Evolutionary conservation across 2,329 filamentous ascomycete genomes (phyloP).

Genomic region (Phialophora verrucosa): DNA sequence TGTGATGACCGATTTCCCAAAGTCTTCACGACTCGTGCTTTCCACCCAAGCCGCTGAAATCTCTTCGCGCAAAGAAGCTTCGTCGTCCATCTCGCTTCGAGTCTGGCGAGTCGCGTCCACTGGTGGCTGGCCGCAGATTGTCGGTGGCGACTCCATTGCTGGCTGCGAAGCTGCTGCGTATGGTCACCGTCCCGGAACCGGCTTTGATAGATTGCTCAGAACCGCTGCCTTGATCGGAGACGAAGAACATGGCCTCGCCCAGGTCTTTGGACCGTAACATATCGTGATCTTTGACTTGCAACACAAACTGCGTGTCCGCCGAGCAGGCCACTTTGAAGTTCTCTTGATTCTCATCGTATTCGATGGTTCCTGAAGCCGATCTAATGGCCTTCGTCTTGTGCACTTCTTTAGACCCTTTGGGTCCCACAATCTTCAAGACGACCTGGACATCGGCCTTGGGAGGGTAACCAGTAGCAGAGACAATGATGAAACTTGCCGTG

Average conservation of each 20-base stretch:
- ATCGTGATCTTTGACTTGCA: constrained; percentile 83
- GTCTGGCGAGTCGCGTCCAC: constrained; percentile 47
- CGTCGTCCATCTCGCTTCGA: constrained; percentile 52
- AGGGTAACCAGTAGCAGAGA: constrained; percentile 80
- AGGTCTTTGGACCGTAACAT: constrained; percentile 85
- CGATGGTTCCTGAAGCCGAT: constrained; percentile 65
- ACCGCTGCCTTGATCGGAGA: constrained; percentile 76
- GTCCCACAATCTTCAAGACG: constrained; percentile 67
- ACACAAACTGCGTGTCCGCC: constrained; percentile 82
- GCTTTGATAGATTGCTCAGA: constrained; percentile 75
- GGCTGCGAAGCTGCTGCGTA: constrained; percentile 74
- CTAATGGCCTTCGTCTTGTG: constrained; percentile 95
- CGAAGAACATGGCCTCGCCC: constrained; percentile 85
- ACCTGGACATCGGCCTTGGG: constrained; percentile 79
- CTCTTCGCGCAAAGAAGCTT: constrained; percentile 55
- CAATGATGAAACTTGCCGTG: constrained; percentile 77
- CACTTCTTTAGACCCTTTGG: constrained; percentile 74
- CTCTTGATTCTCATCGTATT: constrained; percentile 70
- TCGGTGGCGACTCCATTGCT: constrained; percentile 50
- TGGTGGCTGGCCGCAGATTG: constrained; percentile 27
- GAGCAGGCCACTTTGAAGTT: constrained; percentile 78
- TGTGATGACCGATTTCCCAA: not conserved
- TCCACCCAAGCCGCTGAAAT: constrained; percentile 41
- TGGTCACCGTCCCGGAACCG: constrained; percentile 71
- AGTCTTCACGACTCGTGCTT: constrained; percentile 31